Conservation (phyloP, 441 rosid genomes). For the Adansonia gregorii region DNA sequence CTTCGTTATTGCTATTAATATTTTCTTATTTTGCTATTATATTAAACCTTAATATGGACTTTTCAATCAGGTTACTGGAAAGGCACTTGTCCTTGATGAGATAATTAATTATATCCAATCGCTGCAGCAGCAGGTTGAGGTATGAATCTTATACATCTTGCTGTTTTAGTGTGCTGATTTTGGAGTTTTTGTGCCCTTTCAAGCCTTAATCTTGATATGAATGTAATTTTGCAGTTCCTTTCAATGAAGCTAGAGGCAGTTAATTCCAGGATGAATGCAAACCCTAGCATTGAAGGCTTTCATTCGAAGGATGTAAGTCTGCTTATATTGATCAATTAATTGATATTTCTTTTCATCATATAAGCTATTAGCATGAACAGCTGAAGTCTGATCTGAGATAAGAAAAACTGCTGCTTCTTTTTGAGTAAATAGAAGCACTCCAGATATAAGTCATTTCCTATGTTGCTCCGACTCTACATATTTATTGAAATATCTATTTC, state of each 20-base stretch:
- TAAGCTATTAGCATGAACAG: slow-evolving; percentile 4
- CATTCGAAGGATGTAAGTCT: slow-evolving; percentile 61
- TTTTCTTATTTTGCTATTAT: not conserved
- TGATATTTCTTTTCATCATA: not conserved
- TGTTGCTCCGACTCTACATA: no score
- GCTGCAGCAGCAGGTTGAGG: slow-evolving; percentile 74
- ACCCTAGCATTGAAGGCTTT: not conserved
- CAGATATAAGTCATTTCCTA: not conserved
- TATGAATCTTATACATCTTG: slow-evolving; percentile 18
- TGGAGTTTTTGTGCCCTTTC: not conserved
- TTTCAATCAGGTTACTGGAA: slow-evolving; percentile 61
- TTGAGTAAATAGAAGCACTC: not conserved
- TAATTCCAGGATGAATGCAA: slow-evolving; percentile 37
- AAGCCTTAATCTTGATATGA: not conserved
- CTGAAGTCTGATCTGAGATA: not conserved
- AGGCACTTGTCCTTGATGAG: slow-evolving; percentile 78
- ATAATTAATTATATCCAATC: slow-evolving; percentile 77
- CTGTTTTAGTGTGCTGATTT: not conserved
- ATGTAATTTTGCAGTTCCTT: slow-evolving; percentile 49
- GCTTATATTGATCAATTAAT: not conserved
- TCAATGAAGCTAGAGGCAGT: slow-evolving; percentile 77
- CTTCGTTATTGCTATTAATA: not conserved
- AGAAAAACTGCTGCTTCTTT: not conserved
- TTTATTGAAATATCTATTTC: no score
- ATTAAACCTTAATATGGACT: not conserved